Evolutionary conservation across 2,329 filamentous ascomycete genomes (phyloP), one percentile per base, ranked within the genome.

Genomic region (Cryphonectria naterciae): DNA sequence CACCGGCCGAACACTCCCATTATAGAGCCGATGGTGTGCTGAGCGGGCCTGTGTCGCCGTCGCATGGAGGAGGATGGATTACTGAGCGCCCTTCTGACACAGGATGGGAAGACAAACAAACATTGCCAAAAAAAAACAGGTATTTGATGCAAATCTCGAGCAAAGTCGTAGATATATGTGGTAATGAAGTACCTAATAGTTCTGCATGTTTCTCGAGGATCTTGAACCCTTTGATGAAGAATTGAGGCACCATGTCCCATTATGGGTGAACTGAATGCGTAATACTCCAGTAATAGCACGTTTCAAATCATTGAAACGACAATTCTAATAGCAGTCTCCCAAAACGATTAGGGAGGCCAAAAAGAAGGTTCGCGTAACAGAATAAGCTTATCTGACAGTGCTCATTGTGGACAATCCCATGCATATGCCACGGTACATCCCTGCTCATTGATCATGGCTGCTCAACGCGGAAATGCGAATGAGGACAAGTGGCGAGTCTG

Each of bases 371-470:
- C 25, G 25, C 46, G 54, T 32, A 7, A 35, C 25, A 5, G 6
- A 32, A 58, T 58, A 58, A 58, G 54, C 25, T 58, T 58, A 58
- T 58, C 54, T 58, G 54, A 58, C 54, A 58, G 54, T 32, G 25
- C 25, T 32, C 13, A 6, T 19, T 2, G 5, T 32, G 54, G 25
- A 13, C 17, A 25, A 25, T 58, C 54, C 54, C 54, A 35, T 58
- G 54, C 54, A 32, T 58, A 58, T 58, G 25, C 15, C 54, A 58
- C 54, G 4, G 25, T 19, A 13, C 2, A 58, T 32, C 54, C 54
- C 54, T 58, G 54, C 54, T 58, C 15, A 8, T 7, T 15, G 15
- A 32, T n/a, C 25, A 49, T 32, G 52, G 52, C 25, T 17, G 52
- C 25, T 32, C 54, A 15, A 58, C 15, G 15, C 2, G 54, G 54